Conservation (phyloP, 2,329 filamentous ascomycete genomes). For the Pseudogymnoascus sp. region DNA sequence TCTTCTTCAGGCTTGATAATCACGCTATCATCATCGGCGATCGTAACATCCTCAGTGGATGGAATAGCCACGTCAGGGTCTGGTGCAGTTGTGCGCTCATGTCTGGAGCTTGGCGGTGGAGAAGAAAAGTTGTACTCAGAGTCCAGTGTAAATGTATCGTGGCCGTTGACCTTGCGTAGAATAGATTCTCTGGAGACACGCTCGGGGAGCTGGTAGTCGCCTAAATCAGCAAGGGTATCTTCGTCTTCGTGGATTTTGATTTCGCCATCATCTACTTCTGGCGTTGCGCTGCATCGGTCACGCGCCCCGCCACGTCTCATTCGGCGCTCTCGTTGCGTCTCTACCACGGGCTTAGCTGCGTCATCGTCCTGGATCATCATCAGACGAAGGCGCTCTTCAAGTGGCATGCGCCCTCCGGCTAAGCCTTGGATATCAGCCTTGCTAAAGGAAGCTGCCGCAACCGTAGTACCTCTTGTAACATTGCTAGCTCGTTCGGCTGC, state of each 20-base stretch:
- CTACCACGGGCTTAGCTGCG: slow-evolving; percentile 49
- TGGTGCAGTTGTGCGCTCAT: neutral
- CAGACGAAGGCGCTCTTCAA: slow-evolving; percentile 77
- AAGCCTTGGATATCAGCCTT: slow-evolving; percentile 76
- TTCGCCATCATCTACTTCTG: slow-evolving; percentile 23
- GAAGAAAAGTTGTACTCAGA: slow-evolving; percentile 60
- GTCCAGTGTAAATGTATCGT: slow-evolving; percentile 45
- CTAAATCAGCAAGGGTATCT: slow-evolving; percentile 52
- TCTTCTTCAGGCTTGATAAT: slow-evolving; percentile 59
- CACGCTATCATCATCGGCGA: slow-evolving; percentile 52
- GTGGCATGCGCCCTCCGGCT: slow-evolving; percentile 66
- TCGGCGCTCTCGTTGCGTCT: slow-evolving; percentile 61
- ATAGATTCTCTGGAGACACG: slow-evolving; percentile 93
- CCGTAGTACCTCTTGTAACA: slow-evolving; percentile 61
- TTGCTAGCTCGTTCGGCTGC: slow-evolving; percentile 65
- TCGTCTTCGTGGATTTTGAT: slow-evolving; percentile 46
- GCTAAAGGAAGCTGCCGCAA: slow-evolving; percentile 56
- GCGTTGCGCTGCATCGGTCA: slow-evolving; percentile 32
- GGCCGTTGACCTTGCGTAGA: slow-evolving; percentile 73
- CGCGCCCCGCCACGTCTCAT: slow-evolving; percentile 55
- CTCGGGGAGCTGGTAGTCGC: slow-evolving; percentile 59
- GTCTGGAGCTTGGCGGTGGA: slow-evolving; percentile 36
- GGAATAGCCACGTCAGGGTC: slow-evolving; percentile 89
- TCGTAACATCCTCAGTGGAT: slow-evolving; percentile 62
- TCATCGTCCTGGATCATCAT: slow-evolving; percentile 77